Evolutionary conservation across 169 alveolate genomes (phyloP).

Genomic region (Cryptosporidium sp.): DNA sequence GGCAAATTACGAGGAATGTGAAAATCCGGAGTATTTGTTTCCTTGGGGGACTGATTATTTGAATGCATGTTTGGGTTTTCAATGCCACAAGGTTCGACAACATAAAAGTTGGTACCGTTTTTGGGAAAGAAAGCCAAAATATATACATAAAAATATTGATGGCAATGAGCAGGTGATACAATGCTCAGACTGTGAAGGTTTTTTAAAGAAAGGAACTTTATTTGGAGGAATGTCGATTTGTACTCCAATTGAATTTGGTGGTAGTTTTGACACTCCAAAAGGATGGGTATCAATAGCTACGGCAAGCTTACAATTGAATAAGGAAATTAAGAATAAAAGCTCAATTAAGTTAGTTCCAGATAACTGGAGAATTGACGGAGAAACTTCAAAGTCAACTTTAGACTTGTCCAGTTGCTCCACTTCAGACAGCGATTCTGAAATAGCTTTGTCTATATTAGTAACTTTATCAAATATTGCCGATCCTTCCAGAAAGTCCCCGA

Average conservation of each 20-base stretch:
- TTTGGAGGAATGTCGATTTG: constrained; percentile 71
- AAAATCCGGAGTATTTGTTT: constrained; percentile 13
- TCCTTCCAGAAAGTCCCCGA: constrained; percentile 1
- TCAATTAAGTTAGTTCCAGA: constrained; percentile 45
- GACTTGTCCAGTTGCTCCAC: constrained; percentile 24
- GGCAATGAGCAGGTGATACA: constrained; percentile 51
- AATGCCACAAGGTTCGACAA: constrained; percentile 48
- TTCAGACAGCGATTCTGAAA: background rate
- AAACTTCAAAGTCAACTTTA: background rate
- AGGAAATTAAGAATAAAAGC: constrained; percentile 53
- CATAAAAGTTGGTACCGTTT: constrained; percentile 69
- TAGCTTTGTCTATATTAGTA: constrained; percentile 44
- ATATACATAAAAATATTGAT: constrained; percentile 25
- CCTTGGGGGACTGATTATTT: constrained; percentile 64
- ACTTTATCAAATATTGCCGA: constrained; percentile 31
- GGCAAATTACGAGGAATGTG: constrained; percentile 9
- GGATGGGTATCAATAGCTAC: constrained; percentile 73
- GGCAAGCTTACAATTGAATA: constrained; percentile 25
- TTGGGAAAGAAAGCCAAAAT: constrained; percentile 69
- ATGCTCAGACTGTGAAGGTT: constrained; percentile 66
- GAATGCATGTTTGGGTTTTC: constrained; percentile 42
- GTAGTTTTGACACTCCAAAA: constrained; percentile 44
- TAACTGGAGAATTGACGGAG: constrained; percentile 44
- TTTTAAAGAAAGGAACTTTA: constrained; percentile 57
- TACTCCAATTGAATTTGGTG: constrained; percentile 65